Conservation (phyloP, 495 filamentous ascomycete species). For the Tetracladium marchalianum region DNA sequence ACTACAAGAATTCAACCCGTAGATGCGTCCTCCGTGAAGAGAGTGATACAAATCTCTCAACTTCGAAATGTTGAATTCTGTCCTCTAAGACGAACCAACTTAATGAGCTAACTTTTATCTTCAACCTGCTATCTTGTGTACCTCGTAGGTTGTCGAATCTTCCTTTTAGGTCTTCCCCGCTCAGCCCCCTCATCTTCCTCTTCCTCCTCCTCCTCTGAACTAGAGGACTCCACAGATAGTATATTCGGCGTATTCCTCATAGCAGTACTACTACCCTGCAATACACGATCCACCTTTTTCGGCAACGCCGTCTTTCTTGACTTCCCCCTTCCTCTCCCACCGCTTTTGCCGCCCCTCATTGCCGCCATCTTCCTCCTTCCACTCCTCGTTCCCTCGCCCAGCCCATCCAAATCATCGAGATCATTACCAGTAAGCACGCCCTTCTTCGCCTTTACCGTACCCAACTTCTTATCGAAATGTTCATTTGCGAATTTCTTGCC, state of each 20-base stretch:
- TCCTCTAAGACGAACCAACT: too few relatives aligned
- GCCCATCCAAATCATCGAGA: slow-evolving; percentile 11
- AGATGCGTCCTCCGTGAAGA: too few relatives aligned
- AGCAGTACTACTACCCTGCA: slow-evolving; percentile 17
- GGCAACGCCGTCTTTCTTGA: slow-evolving; percentile 8
- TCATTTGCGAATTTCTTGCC: slow-evolving; percentile 22
- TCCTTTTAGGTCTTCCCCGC: neutral
- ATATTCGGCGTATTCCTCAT: slow-evolving; percentile 10
- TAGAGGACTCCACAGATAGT: neutral
- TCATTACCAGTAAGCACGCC: slow-evolving; percentile 13
- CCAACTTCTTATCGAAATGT: slow-evolving; percentile 19
- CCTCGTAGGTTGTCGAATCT: too few relatives aligned
- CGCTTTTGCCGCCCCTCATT: neutral
- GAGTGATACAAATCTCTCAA: too few relatives aligned
- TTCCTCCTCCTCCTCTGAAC: slow-evolving; percentile 1
- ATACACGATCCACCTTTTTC: slow-evolving; percentile 11
- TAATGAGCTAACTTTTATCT: too few relatives aligned
- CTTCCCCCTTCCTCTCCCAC: slow-evolving; percentile 12
- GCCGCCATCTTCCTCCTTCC: neutral
- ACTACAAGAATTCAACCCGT: too few relatives aligned
- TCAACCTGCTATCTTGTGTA: too few relatives aligned
- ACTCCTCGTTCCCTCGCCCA: neutral
- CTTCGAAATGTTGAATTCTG: too few relatives aligned
- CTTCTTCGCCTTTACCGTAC: slow-evolving; percentile 13
- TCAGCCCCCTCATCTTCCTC: slow-evolving; percentile 1